A percentile compares a stretch with the other conserved stretches of the same genome.
Conservation (phyloP, 176 grass and related monocot genomes). For the Bonia amplexicaulis region DNA sequence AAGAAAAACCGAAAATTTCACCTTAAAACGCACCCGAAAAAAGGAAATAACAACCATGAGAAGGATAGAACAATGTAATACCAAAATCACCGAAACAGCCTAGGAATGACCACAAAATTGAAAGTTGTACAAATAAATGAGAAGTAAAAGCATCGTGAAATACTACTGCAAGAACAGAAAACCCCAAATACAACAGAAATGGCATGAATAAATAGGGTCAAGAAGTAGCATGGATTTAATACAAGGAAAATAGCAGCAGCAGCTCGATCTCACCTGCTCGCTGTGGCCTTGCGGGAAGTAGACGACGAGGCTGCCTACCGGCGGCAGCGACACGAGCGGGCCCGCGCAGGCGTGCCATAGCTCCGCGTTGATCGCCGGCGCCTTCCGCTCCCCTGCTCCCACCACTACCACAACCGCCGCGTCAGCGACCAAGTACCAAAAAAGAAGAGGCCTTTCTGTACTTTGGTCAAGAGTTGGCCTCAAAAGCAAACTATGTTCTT, state of each 20-base stretch:
- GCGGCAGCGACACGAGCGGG: conserved; percentile 82
- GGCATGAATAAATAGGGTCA: background rate
- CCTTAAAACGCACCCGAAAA: background rate
- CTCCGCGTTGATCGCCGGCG: conserved; percentile 78
- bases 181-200: background rate
- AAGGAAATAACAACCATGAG: background rate
- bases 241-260: background rate
- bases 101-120: background rate
- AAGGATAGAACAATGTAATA: background rate
- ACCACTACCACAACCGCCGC: background rate
- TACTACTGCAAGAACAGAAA: background rate
- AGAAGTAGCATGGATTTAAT: background rate
- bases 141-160: background rate
- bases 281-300: conserved; percentile 99
- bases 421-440: conserved; percentile 8
- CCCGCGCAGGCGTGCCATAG: conserved; percentile 98
- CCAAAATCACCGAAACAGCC: background rate
- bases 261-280: conserved; percentile 60
- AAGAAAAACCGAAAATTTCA: background rate
- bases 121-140: background rate
- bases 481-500: background rate
- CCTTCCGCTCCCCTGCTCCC: conserved; percentile 67
- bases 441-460: background rate
- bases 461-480: background rate
- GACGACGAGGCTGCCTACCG: conserved; percentile 97